phyloP scores from a whole-genome alignment of 2,329 filamentous ascomycete genomes.

The Fusarium xylarioides region DNA sequence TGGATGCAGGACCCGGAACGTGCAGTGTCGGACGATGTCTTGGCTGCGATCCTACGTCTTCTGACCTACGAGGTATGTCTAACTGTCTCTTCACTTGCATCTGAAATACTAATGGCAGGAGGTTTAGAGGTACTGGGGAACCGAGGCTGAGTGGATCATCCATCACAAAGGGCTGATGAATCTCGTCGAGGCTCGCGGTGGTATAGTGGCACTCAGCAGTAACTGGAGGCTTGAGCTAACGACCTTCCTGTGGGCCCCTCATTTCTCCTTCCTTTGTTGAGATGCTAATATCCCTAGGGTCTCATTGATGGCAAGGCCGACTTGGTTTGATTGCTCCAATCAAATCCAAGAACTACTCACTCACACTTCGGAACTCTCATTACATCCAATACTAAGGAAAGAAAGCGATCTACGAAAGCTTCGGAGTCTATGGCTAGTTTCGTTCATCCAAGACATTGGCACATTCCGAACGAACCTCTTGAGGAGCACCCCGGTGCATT shows the following conservation, averaged over 20 bases:
- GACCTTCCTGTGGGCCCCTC: neutral
- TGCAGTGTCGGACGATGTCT: conserved; percentile 45
- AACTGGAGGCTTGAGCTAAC: conserved; percentile 12
- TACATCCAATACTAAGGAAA: neutral
- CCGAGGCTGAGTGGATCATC: conserved; percentile 2
- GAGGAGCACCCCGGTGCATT: neutral
- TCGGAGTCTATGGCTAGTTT: neutral
- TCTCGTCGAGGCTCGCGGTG: neutral
- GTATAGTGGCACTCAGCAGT: neutral
- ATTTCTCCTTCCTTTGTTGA: neutral
- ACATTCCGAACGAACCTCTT: neutral
- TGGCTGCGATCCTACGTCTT: neutral
- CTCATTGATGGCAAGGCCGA: neutral
- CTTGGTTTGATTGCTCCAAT: conserved; percentile 12
- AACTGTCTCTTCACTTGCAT: accelerated
- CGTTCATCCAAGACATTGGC: neutral
- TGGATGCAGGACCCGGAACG: conserved; percentile 46
- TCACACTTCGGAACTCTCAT: neutral
- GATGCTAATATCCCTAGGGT: neutral
- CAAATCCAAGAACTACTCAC: neutral
- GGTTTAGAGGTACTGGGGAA: conserved; percentile 4
- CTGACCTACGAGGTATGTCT: conserved; percentile 1
- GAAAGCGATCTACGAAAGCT: neutral
- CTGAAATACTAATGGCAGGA: neutral
- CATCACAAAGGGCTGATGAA: conserved; percentile 7